These are phyloP conservation scores for Cochlearia excelsa DNA, from an alignment of 345 rosid species.

Conservation along the genomic window DNA sequence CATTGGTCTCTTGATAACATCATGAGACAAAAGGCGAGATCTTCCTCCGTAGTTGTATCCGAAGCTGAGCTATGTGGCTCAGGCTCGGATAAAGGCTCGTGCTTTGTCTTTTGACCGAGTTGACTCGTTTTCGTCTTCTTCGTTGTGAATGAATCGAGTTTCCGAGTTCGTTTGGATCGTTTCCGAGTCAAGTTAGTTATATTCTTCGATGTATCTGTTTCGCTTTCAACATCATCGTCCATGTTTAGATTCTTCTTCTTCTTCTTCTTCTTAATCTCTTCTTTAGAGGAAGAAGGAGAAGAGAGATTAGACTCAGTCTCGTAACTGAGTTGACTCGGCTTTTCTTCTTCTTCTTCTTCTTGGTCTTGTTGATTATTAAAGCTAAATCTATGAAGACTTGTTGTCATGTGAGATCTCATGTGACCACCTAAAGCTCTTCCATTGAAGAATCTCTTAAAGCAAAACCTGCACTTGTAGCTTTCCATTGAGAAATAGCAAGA, in stretches of 20 bases:
- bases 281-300: conserved; percentile 36
- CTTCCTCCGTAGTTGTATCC: conserved; percentile 73
- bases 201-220: conserved; percentile 69
- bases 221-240: conserved; percentile 74
- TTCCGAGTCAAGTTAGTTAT: conserved; percentile 45
- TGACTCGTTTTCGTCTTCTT: conserved; percentile 33
- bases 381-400: conserved; percentile 37
- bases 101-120: conserved; percentile 16
- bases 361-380: background rate
- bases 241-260: conserved; percentile 55
- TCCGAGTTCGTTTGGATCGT: conserved; percentile 62
- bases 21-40: conserved; percentile 90
- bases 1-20: conserved; percentile 85
- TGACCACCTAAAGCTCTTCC: conserved; percentile 73
- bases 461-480: conserved; percentile 66
- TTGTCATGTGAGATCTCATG: conserved; percentile 78
- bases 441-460: conserved; percentile 60
- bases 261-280: conserved; percentile 31
- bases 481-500: conserved; percentile 42
- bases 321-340: conserved; percentile 40
- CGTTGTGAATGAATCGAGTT: conserved; percentile 27
- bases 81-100: conserved; percentile 42
- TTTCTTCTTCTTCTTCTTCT: conserved; percentile 23
- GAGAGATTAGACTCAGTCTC: conserved; percentile 45
- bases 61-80: conserved; percentile 66